Conservation (phyloP, 1,284 basidiomycete species). For the Coniferiporia weirii region DNA sequence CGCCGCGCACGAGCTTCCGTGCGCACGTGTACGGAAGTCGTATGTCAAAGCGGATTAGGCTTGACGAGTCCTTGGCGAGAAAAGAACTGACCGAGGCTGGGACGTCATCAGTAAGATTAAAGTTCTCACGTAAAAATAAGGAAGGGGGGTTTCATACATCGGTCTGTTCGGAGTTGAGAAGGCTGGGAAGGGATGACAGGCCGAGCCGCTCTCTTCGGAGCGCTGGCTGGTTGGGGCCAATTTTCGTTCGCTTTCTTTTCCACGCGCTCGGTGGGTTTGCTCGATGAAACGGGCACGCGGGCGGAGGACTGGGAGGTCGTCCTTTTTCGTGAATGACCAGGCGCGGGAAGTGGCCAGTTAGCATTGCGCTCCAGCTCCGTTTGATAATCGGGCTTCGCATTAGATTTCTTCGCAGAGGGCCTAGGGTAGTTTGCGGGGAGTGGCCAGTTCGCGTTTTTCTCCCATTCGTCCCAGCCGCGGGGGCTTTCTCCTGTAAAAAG, state of each 20-base stretch:
- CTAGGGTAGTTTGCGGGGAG: conserved; percentile 3
- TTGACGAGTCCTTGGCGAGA: background rate
- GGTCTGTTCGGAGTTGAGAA: background rate
- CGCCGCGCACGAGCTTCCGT: conserved; percentile 1
- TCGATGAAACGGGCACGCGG: background rate
- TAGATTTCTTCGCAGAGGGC: background rate
- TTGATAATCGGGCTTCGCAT: background rate
- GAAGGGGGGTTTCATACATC: background rate
- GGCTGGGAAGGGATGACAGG: background rate
- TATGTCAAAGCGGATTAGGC: conserved; percentile 7
- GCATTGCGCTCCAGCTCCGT: background rate
- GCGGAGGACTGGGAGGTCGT: background rate
- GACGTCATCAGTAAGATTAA: background rate
- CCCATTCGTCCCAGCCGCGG: conserved; percentile 11
- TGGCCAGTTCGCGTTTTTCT: conserved; percentile 9
- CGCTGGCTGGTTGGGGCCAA: background rate
- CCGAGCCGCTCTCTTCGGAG: conserved; percentile 2
- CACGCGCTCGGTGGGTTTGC: background rate
- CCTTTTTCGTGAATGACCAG: background rate
- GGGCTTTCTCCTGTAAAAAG: background rate
- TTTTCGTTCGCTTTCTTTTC: background rate
- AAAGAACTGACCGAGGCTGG: background rate
- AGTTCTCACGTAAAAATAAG: background rate
- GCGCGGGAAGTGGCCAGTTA: conserved; percentile 6
- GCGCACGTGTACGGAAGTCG: conserved; percentile 11